Base-by-base conservation (phyloP, 2,329 filamentous ascomycete species). In the Dendryphion nanum region DNA sequence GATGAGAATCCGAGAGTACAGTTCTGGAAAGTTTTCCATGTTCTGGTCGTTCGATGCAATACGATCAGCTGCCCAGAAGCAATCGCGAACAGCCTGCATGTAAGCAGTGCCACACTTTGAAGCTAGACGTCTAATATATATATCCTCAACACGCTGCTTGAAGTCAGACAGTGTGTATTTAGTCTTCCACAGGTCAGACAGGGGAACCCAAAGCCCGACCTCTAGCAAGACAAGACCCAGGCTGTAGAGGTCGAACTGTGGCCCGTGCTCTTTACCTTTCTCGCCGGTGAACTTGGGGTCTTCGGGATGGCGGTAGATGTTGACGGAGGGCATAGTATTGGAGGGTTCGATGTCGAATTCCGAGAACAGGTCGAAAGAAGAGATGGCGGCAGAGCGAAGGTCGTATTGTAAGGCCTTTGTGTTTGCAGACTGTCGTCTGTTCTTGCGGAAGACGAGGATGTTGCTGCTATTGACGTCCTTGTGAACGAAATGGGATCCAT, bases 311-410 rank as follows among this genome's bases (percentile, higher is more conserved):
- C 79, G 77, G 60, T 85, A 83, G 50, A 83, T 80, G 44, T 77
- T 79, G 18, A 15, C 8, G 12, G 10, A 13, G 12, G 57, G 51
- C 28, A 72, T 70, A 5, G 73, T 63, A 38, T 44, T 54, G 15
- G 48, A 19, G 6, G 64, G 63, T 35, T 77, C 75, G 30, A 79
- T 72, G 33, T 67, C 69, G 46, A 64, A 72, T 37, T 74, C 73
- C 4, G 77, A 80, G 55, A 90, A 91, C 3, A 89, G 65, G 47
- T 90, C 85, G 50, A 88, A 90, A 0, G 84, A 84, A 1, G 83
- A 83, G 30, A 89, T 69, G 3, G 87, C 75, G 2, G 86, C 86
- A 6, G 80, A 75, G 16, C 85, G 75, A 33, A 89, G 74, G 39
- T 87, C 81, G 13, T 59, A 67, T 33, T 66, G 55, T 19, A 64